Evolutionary conservation across 257 asterid species (phyloP), one percentile per base, ranked within the genome.

Genomic region (Ilex aquifolium): DNA sequence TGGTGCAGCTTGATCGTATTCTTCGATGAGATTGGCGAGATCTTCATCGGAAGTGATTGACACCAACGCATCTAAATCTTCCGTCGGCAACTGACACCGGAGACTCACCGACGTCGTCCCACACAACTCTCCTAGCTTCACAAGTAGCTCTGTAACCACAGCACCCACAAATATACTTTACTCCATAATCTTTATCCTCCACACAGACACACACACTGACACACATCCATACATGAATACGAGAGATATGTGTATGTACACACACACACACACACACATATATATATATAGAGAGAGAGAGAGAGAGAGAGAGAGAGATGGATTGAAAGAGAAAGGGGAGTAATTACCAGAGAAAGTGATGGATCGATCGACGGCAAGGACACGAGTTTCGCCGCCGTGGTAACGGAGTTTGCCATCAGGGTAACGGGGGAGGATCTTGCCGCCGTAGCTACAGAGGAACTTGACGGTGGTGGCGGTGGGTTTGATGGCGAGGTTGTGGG

Each of bases 381-480:
- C 90, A 65, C 97, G 97, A 56, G 95, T 90, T 17, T 87, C 73
- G n/a, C 98, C 98, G 42, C 98, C 96, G 12, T 81, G 81, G 74
- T 91, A 91, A 16, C 96, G 96, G 58, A 91, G 98, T 65, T 91
- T 86, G 29, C 90, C 98, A 54, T 91, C 98, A 61, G 88, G 83
- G 65, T 81, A 79, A 16, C 98, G 91, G 61, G 96, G 98, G 57
- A 85, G 73, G 65, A 91, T 91, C 52, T 89, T 83, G 72, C 98
- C 98, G 67, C 98, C 98, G 60, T 91, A 84, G 75, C 98, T 91
- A 39, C 93, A 84, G 32, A 84, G 66, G 64, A 91, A 79, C 63
- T 91, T 90, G 53, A 90, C 72, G 63, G 74, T 60, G 52, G 74
- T 46, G n/a, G 61, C 57, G 31, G 65, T 11, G 51, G 86, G 69